Evolutionary conservation across 305 asterid genomes (phyloP).

Genomic region (Coffea humblotiana): DNA sequence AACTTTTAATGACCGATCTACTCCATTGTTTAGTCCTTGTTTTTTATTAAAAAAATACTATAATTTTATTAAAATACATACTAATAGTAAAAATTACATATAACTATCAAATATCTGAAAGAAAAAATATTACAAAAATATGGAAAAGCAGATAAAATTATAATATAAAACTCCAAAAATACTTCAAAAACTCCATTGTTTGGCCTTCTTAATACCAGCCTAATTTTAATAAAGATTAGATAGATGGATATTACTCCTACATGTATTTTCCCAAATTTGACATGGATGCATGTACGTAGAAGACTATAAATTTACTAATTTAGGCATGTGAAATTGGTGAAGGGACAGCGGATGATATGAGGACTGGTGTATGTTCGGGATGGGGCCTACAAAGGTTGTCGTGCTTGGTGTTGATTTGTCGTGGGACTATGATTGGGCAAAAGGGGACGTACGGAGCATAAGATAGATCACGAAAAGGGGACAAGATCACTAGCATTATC

Average conservation of each 20-base stretch:
- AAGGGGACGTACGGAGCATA: conserved; percentile 42
- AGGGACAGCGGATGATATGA: conserved; percentile 42
- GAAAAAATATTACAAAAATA: no score
- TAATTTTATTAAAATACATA: no score
- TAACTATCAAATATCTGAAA: no score
- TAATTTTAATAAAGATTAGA: no score
- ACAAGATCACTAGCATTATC: conserved; percentile 55
- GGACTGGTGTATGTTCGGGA: conserved; percentile 36
- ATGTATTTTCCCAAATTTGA: background rate
- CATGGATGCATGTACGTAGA: background rate
- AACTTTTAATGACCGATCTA: background rate
- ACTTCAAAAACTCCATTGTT: no score
- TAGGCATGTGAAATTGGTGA: conserved; percentile 31
- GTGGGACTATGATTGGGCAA: conserved; percentile 51
- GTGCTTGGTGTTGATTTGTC: conserved; percentile 44
- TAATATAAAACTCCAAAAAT: no score
- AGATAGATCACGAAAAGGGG: conserved; percentile 35
- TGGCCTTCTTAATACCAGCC: background rate
- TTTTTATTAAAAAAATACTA: no score
- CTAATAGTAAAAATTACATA: no score
- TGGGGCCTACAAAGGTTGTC: conserved; percentile 53
- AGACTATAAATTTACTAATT: background rate
- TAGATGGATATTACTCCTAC: background rate
- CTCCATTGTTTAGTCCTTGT: background rate
- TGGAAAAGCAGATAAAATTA: no score